Conservation (phyloP, 192 early-diverging fungal genomes). For the Coemansia interrupta region DNA sequence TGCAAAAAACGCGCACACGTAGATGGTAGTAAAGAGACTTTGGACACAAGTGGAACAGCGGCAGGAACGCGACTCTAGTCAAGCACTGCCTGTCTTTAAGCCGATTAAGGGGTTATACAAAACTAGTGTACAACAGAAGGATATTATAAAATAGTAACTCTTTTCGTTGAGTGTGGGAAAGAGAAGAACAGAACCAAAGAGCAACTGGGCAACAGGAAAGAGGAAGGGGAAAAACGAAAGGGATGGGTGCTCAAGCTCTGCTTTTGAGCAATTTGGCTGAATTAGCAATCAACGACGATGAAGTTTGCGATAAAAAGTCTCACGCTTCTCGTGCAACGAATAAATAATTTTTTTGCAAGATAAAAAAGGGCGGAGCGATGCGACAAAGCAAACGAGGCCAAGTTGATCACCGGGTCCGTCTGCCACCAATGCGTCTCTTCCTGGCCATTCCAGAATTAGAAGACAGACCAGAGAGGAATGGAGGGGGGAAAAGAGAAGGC, state of each 20-base stretch:
- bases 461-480: conserved; percentile 1
- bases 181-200: no score
- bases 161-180: no score
- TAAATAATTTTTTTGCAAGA: no score
- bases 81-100: not conserved
- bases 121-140: not conserved
- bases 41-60: not conserved
- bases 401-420: not conserved
- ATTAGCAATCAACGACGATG: no score
- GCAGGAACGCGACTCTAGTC: not conserved
- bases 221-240: no score
- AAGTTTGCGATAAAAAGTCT: conserved; percentile 20
- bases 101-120: not conserved
- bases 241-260: no score
- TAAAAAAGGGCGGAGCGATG: not conserved
- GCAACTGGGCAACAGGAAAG: no score
- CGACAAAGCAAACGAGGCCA: conserved; percentile 1
- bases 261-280: no score
- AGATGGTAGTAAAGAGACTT: conserved; percentile 6
- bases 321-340: conserved; percentile 26
- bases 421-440: no score
- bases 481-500: not conserved
- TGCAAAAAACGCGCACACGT: conserved; percentile 8
- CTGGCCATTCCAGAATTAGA: no score
- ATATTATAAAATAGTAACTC: no score